Conservation (phyloP, 371 early-diverging fungal genomes). For the Actinomortierella wolfii region DNA sequence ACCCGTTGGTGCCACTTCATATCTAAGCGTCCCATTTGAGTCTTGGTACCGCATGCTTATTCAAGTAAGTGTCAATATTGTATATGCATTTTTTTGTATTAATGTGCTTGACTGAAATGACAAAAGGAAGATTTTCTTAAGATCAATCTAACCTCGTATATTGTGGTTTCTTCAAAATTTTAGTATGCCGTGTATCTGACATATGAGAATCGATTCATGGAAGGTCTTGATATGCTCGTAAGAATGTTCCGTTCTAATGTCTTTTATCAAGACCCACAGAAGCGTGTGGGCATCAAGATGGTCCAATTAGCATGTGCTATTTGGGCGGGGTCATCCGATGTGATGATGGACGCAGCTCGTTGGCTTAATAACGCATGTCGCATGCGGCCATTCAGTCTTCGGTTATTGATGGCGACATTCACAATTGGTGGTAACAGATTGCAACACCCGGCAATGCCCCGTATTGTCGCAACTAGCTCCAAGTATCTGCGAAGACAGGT, state of each 20-base stretch:
- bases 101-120: too few relatives aligned
- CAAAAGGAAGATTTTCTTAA: too few relatives aligned
- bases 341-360: slow-evolving; percentile 23
- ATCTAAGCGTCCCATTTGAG: slow-evolving; percentile 60
- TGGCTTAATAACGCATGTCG: slow-evolving; percentile 33
- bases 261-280: slow-evolving; percentile 62
- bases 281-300: slow-evolving; percentile 55
- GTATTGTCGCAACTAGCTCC: slow-evolving; percentile 14
- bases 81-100: too few relatives aligned
- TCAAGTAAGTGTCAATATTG: slow-evolving; percentile 46
- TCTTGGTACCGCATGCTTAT: slow-evolving; percentile 70
- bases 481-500: slow-evolving; percentile 32
- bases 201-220: slow-evolving; percentile 57
- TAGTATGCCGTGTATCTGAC: slow-evolving; percentile 69
- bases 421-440: slow-evolving; percentile 8
- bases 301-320: slow-evolving; percentile 51
- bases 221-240: slow-evolving; percentile 67
- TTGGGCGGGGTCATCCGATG: slow-evolving; percentile 30
- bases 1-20: slow-evolving; percentile 16
- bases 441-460: too few relatives aligned
- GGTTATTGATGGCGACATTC: slow-evolving; percentile 19
- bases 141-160: too few relatives aligned
- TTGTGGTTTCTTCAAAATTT: too few relatives aligned
- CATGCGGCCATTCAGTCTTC: slow-evolving; percentile 22
- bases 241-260: slow-evolving; percentile 66